Evolutionary conservation across 1,284 basidiomycete genomes (phyloP).

Genomic region (Meira miltonrushii): DNA sequence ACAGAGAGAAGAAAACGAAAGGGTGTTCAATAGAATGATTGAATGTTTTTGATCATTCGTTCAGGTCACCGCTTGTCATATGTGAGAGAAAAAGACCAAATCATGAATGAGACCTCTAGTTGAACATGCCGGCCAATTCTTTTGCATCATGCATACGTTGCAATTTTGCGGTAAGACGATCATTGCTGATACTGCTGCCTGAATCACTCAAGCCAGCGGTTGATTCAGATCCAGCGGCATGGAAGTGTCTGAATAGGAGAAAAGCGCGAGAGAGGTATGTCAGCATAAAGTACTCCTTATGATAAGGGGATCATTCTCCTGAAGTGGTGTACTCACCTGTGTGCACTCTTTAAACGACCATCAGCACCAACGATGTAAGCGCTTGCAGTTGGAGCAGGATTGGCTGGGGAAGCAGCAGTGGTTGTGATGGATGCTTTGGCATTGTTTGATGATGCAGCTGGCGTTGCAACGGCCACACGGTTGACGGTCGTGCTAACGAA

Average conservation of each 20-base stretch:
- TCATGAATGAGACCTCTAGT: not conserved
- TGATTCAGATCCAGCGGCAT: not conserved
- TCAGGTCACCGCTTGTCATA: not conserved
- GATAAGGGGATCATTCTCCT: not conserved
- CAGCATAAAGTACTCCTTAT: not conserved
- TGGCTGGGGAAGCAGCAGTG: not conserved
- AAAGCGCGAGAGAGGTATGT: not conserved
- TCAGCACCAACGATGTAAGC: not conserved
- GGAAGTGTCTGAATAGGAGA: not conserved
- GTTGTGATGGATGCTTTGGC: not conserved
- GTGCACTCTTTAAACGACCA: not conserved
- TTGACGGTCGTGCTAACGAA: not conserved
- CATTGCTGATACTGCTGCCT: not conserved
- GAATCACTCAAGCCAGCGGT: not conserved
- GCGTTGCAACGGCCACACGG: not conserved
- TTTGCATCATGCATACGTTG: conserved; percentile 2
- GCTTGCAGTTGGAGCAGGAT: not conserved
- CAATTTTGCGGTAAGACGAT: not conserved
- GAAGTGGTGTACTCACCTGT: not conserved
- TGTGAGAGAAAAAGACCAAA: not conserved
- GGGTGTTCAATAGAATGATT: not conserved
- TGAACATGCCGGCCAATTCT: conserved; percentile 1
- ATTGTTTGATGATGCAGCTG: not conserved
- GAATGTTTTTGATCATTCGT: not conserved
- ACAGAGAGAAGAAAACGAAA: not conserved